Base-by-base conservation (phyloP, 768 basidiomycete species). In the Udeniomyces megalosporus region DNA sequence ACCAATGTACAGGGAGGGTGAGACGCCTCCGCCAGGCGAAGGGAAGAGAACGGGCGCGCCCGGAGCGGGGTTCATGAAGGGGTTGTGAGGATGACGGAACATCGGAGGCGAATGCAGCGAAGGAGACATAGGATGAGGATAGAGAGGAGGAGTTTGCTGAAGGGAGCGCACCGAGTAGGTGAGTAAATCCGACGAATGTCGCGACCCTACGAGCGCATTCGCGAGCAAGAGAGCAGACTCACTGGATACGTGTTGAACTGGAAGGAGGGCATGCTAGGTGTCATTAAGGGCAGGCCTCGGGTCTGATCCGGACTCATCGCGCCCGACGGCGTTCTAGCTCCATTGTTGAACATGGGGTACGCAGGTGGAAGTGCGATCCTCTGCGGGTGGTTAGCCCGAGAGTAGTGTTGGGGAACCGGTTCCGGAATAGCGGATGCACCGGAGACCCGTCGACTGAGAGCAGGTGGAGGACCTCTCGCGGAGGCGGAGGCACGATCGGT, bases 191-290 rank as follows among this genome's bases (percentile, higher is more conserved):
- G n/a, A n/a, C n/a, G n/a, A n/a, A n/a, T n/a, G n/a, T n/a, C n/a
- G n/a, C n/a, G n/a, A n/a, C n/a, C n/a, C n/a, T n/a, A n/a, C n/a
- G 28, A 20, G 35, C 4, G 32, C 32, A 17, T n/a, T n/a, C n/a
- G 57, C 24, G 26, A 29, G 28, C 5, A 20, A n/a, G 45, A 22
- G 17, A 58, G 31, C 28, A 14, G 5, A 22, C 44, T 57, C 44
- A 57, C 55, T 15, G 55, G 55, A 4, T 45, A 26, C 10, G 10
- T 38, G 45, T 50, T 42, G 73, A 95, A 92, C 14, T 82, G 84
- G 75, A 95, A 97, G 5, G 88, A 83, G 1, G 93, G 93, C 92
- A 97, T 96, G 64, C 85, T 86, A 0, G 92, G 91, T n/a, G 92
- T 95, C 69, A 95, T 89, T 1, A 88, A 85, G 15, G 87, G 86